Base-by-base conservation (phyloP, 441 rosid species). In the Rhodomyrtus psidioides region DNA sequence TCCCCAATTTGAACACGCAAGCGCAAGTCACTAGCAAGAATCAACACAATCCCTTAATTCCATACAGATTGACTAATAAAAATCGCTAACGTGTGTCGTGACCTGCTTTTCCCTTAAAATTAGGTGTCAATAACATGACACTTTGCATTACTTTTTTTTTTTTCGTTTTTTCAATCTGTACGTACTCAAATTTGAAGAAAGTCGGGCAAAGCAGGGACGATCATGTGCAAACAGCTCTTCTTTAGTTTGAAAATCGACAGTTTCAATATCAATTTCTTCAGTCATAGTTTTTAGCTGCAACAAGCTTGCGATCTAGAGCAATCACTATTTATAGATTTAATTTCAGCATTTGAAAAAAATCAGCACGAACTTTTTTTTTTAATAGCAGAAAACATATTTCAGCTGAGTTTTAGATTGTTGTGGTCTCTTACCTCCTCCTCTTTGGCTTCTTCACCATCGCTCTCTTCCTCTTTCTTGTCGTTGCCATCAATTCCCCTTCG, bases 341-440 rank as follows among this genome's bases (percentile, higher is more conserved):
- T 60, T 60, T 28, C 74, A 8, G 75, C 44, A 1, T 62, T 62
- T 62, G 23, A n/a, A 7, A 1, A 28, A 28, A 16, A 60, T 60
- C 34, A 60, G 42, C 74, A 60, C 42, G 0, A 60, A 2, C 16
- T 4, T 0, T 16, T n/a, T n/a, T n/a, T n/a, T n/a, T n/a, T n/a
- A n/a, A 12, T 49, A 28, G 30, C 6, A 28, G 23, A 16, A 3
- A 62, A 62, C 2, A 30, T 0, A 62, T 62, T 8, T 62, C 44
- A 17, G 44, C 24, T 8, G 24, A 62, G 0, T 28, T 62, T 28
- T 30, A 16, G 23, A 39, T 15, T 7, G 23, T 28, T 0, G 24
- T 2, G 24, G 75, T 34, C 23, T 62, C 24, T 62, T 27, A 30
- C 75, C 75, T 62, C 75, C 75, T 62, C 75, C 44, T 62, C 75